These are phyloP conservation scores for Saccharomycopsis capsularis DNA, from an alignment of 805 yeast species.

Conservation along the genomic window DNA sequence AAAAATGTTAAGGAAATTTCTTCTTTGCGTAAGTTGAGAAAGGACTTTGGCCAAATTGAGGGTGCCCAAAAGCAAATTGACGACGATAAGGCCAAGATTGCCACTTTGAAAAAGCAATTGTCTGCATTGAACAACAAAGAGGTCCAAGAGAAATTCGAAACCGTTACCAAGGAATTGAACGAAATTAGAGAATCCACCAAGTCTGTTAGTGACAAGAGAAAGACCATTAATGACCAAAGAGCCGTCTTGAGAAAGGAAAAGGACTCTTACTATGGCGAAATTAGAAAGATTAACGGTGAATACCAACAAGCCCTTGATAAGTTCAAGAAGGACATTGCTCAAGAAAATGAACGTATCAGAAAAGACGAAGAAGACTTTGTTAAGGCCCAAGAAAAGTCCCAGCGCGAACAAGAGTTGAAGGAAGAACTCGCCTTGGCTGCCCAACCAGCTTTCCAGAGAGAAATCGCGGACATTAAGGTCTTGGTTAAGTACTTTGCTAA, in stretches of 20 bases:
- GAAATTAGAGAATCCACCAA: conserved; percentile 55
- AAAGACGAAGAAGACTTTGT: conserved; percentile 44
- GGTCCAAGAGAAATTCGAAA: conserved; percentile 60
- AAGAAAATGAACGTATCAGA: conserved; percentile 65
- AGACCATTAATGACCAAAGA: conserved; percentile 57
- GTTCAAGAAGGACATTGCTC: conserved; percentile 60
- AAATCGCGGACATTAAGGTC: conserved; percentile 68
- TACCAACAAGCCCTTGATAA: conserved; percentile 70
- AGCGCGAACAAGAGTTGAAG: conserved; percentile 56
- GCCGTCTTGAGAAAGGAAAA: conserved; percentile 57
- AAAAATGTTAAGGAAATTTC: conserved; percentile 78
- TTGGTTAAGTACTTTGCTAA: conserved; percentile 52
- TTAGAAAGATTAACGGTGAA: conserved; percentile 64
- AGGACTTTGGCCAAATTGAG: conserved; percentile 68
- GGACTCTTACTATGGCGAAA: conserved; percentile 58
- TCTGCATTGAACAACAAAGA: conserved; percentile 52
- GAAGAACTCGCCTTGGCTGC: conserved; percentile 66
- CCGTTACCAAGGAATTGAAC: conserved; percentile 61
- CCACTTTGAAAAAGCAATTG: conserved; percentile 64
- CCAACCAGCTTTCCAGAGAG: conserved; percentile 75
- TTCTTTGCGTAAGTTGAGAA: conserved; percentile 69
- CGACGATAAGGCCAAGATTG: conserved; percentile 65
- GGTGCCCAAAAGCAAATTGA: conserved; percentile 75
- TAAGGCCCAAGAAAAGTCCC: conserved; percentile 42
- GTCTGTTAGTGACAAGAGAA: conserved; percentile 58